Evolutionary conservation across 2,329 filamentous ascomycete genomes (phyloP).

Genomic region (Colletotrichum brevisporum): DNA sequence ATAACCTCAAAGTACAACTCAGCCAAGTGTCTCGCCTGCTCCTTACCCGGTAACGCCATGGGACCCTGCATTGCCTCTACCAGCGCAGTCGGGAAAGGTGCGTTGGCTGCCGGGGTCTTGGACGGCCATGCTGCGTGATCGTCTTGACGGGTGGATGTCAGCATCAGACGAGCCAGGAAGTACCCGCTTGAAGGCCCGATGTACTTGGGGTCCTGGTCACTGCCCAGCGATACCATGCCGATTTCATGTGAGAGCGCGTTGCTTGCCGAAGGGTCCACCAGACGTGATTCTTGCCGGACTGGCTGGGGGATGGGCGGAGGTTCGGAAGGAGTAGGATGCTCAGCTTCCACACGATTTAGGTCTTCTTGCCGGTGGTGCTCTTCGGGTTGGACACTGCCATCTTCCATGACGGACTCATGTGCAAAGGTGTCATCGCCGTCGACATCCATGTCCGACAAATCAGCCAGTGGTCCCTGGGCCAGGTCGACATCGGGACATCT

Average conservation of each 20-base stretch:
- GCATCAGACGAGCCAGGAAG: constrained; percentile 64
- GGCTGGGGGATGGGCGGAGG: constrained; percentile 35
- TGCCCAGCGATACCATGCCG: constrained; percentile 64
- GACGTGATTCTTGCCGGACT: constrained; percentile 30
- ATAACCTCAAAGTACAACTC: constrained; percentile 63
- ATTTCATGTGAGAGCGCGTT: constrained; percentile 62
- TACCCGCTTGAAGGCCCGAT: constrained; percentile 70
- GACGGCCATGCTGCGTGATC: constrained; percentile 38
- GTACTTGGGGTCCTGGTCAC: constrained; percentile 63
- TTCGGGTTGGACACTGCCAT: constrained; percentile 37
- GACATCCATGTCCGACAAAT: constrained; percentile 10
- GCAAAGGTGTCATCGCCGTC: constrained; percentile 19
- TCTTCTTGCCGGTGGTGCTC: constrained; percentile 16
- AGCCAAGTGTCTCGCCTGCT: constrained; percentile 57
- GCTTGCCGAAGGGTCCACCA: constrained; percentile 42
- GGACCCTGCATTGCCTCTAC: constrained; percentile 52
- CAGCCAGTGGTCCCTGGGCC: constrained; percentile 30
- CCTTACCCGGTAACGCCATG: constrained; percentile 47
- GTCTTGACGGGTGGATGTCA: constrained; percentile 53
- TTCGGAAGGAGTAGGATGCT: constrained; percentile 1
- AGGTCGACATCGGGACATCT: constrained; percentile 60
- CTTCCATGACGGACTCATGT: constrained; percentile 38
- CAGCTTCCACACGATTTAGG: neutral
- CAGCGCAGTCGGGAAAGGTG: constrained; percentile 46
- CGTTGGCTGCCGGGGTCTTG: constrained; percentile 2